Conservation (phyloP, 192 early-diverging fungal species). For the Dissophora ornata region DNA sequence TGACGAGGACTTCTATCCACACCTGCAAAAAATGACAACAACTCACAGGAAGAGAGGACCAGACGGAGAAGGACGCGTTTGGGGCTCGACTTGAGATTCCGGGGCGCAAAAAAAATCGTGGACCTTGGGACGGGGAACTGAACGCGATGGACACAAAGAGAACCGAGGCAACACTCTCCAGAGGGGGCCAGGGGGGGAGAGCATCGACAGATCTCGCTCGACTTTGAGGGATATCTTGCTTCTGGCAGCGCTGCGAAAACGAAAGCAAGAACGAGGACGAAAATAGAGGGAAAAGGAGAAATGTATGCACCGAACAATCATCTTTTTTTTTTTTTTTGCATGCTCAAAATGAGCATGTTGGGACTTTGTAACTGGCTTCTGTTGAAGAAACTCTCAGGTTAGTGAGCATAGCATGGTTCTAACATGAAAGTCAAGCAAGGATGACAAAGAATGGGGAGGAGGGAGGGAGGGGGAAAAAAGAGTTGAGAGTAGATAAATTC, state of each 20-base stretch:
- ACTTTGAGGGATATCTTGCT: background rate
- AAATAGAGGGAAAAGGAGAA: conserved; percentile 1
- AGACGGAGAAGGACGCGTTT: background rate
- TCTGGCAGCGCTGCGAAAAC: conserved; percentile 1
- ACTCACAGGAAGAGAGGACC: conserved; percentile 6
- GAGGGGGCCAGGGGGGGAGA: background rate
- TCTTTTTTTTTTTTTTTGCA: conserved; percentile 33
- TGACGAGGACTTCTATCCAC: conserved; percentile 42
- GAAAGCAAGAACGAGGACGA: background rate
- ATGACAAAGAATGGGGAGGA: conserved; percentile 7
- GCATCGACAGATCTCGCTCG: background rate
- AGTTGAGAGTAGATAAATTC: conserved; percentile 9
- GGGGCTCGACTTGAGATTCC: background rate
- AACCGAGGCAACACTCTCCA: background rate
- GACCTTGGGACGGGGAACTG: background rate
- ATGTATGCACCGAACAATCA: conserved; percentile 16
- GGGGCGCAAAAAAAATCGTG: background rate
- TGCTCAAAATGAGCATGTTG: too few relatives aligned
- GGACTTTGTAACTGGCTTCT: conserved; percentile 35
- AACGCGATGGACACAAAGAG: background rate
- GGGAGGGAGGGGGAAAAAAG: conserved; percentile 3
- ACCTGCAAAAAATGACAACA: conserved; percentile 38
- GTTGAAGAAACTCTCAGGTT: conserved; percentile 58
- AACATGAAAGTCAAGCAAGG: conserved; percentile 44
- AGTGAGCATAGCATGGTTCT: conserved; percentile 24